phyloP scores from a whole-genome alignment of 345 rosid genomes.

The Dovyalis caffra region DNA sequence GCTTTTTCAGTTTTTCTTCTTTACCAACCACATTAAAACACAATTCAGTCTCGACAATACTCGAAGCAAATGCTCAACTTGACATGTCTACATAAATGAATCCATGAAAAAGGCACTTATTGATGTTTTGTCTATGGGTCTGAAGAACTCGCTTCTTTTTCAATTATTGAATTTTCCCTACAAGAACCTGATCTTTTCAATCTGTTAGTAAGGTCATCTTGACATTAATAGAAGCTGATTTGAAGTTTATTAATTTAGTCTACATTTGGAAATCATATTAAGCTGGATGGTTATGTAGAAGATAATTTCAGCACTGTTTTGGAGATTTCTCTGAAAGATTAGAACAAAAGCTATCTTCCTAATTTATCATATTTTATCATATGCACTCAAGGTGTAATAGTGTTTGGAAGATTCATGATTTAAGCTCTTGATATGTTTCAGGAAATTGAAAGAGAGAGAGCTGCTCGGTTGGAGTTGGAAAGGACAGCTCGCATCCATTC shows the following conservation, averaged over 20 bases:
- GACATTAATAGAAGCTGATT: background rate
- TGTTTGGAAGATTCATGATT: background rate
- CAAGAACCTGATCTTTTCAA: background rate
- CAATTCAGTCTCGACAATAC: background rate
- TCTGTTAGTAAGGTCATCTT: background rate
- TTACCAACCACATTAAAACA: background rate
- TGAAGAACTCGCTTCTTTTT: background rate
- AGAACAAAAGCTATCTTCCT: background rate
- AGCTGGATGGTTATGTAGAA: background rate
- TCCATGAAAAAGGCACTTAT: background rate
- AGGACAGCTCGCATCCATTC: constrained; percentile 54
- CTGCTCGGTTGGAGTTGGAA: constrained; percentile 84
- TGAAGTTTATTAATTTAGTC: constrained; percentile 1
- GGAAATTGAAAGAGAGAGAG: constrained; percentile 91
- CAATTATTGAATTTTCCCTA: background rate
- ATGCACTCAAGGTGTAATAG: background rate
- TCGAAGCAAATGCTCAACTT: constrained; percentile 5
- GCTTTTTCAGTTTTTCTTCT: background rate
- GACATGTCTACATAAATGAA: background rate
- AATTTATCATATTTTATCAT: background rate
- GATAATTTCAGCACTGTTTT: background rate
- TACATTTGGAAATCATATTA: background rate
- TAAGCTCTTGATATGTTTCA: constrained; percentile 26
- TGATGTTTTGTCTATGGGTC: background rate
- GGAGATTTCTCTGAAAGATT: background rate